Evolutionary conservation across 176 grass and related monocot species (phyloP).

Genomic region (maize (Zea mays)): Zm-B73-REFERENCE-NAM-5.0 NC_050104.1:90593501-90594000

Average conservation of each 20-base stretch:
- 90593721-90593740: conserved; percentile 2
- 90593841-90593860: conserved; percentile 39
- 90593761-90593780: neutral
- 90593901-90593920: conserved; percentile 43
- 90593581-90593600: neutral
- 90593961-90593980: conserved; percentile 32
- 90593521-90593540: conserved; percentile 66
- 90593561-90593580: conserved; percentile 47
- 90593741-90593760: conserved; percentile 2
- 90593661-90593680: neutral
- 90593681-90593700: conserved; percentile 1
- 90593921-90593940: conserved; percentile 45
- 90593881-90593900: conserved; percentile 24
- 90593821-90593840: conserved; percentile 41
- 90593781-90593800: conserved; percentile 13
- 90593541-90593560: conserved; percentile 75
- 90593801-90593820: conserved; percentile 54
- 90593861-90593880: conserved; percentile 20
- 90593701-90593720: neutral
- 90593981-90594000: conserved; percentile 40
- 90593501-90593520: conserved; percentile 50
- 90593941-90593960: conserved; percentile 58
- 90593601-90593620: conserved; percentile 2
- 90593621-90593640: conserved; percentile 10
- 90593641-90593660: conserved; percentile 4